These are phyloP conservation scores for Sclerotinia minor DNA, from an alignment of 2,329 filamentous ascomycete genomes.

Conservation along the genomic window DNA sequence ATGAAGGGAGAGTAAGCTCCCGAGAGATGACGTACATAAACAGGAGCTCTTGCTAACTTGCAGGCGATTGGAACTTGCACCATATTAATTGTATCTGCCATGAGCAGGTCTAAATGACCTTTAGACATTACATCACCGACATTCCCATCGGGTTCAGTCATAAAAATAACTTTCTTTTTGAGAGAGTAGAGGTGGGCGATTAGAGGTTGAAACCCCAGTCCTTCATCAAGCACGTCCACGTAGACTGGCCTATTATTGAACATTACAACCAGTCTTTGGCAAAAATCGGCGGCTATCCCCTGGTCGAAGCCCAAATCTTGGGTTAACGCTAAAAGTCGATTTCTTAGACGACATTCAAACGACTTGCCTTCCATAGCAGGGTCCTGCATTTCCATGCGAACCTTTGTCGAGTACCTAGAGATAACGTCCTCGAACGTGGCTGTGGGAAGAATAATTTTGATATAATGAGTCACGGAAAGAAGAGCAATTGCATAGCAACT, in stretches of 20 bases:
- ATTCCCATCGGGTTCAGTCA: not conserved
- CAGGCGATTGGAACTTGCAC: not conserved
- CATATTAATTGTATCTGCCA: not conserved
- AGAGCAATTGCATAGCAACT: too few relatives aligned
- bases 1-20: fast-evolving
- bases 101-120: not conserved
- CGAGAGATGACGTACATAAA: not conserved
- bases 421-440: fast-evolving
- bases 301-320: not conserved
- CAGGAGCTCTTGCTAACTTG: not conserved
- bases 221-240: not conserved
- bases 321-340: not conserved
- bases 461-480: not conserved
- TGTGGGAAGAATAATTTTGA: not conserved
- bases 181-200: not conserved
- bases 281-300: not conserved
- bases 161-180: not conserved
- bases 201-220: not conserved
- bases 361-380: not conserved
- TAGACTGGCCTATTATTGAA: not conserved
- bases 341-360: not conserved
- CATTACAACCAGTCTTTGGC: not conserved
- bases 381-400: fast-evolving
- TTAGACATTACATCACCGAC: not conserved
- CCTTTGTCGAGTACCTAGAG: not conserved